phyloP scores from a whole-genome alignment of 495 filamentous ascomycete genomes.

The Penicillium crystallinum region DNA sequence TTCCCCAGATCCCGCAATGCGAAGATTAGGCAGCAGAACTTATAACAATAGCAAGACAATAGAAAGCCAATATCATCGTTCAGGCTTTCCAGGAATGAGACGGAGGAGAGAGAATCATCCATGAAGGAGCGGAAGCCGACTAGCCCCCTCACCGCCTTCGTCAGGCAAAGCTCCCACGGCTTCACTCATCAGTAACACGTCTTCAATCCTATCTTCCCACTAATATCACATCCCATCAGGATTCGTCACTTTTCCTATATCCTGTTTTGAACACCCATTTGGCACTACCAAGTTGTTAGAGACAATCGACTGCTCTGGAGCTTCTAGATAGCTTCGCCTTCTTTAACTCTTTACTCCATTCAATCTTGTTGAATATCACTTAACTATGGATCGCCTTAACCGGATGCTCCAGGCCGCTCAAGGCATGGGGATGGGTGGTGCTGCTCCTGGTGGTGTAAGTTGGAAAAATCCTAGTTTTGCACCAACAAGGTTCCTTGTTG shows the following conservation, averaged over 20 bases:
- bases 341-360: constrained; percentile 15
- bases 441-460: constrained; percentile 74
- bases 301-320: constrained; percentile 19
- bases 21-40: constrained; percentile 1
- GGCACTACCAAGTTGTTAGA: background rate
- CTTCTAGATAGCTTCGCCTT: constrained; percentile 39
- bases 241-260: background rate
- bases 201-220: constrained; percentile 1
- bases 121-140: constrained; percentile 17
- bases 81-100: constrained; percentile 9
- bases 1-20: constrained; percentile 7
- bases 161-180: constrained; percentile 24
- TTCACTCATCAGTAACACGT: constrained; percentile 8
- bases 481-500: background rate
- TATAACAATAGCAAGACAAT: constrained; percentile 7
- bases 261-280: background rate
- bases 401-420: constrained; percentile 75
- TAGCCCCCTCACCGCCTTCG: constrained; percentile 25
- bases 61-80: constrained; percentile 17
- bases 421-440: constrained; percentile 67
- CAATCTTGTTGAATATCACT: constrained; percentile 16
- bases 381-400: constrained; percentile 77
- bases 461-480: background rate
- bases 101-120: constrained; percentile 21
- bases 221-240: background rate